These are phyloP conservation scores for Penstemon eatonii DNA, from an alignment of 257 asterid genomes.

Conservation along the genomic window DNA sequence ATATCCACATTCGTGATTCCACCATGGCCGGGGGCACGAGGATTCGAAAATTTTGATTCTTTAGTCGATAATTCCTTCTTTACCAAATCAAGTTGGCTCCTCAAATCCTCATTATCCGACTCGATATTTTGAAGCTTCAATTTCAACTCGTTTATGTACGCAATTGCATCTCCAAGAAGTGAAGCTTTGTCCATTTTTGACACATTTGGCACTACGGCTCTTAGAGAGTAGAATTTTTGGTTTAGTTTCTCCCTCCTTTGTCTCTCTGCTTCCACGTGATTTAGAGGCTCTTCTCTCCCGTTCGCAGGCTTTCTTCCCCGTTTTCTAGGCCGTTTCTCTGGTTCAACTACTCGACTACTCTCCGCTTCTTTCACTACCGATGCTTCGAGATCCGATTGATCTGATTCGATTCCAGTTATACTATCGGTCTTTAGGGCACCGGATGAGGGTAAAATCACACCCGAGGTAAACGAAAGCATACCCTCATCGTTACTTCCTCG, in stretches of 20 bases:
- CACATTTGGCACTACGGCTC: constrained; percentile 88
- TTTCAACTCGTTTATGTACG: constrained; percentile 73
- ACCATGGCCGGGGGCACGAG: constrained; percentile 18
- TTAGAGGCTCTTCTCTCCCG: constrained; percentile 86
- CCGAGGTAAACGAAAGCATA: constrained; percentile 72
- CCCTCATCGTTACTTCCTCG: constrained; percentile 69
- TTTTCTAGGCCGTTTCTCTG: constrained; percentile 70
- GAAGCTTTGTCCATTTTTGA: constrained; percentile 96
- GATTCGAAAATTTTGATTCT: constrained; percentile 25
- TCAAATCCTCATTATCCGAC: constrained; percentile 52
- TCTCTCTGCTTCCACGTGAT: constrained; percentile 93
- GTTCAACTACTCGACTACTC: constrained; percentile 59
- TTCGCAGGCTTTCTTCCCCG: constrained; percentile 88
- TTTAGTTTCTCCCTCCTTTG: constrained; percentile 91
- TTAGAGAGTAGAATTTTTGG: constrained; percentile 72
- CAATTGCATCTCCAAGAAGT: constrained; percentile 79
- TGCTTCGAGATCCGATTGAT: constrained; percentile 81
- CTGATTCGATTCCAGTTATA: constrained; percentile 50
- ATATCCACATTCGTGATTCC: constrained; percentile 33
- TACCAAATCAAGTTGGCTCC: constrained; percentile 44
- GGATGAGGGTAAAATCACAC: constrained; percentile 52
- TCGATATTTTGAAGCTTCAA: constrained; percentile 51
- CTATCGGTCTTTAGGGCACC: constrained; percentile 46
- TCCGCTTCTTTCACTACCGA: constrained; percentile 75
- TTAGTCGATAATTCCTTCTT: constrained; percentile 49